Evolutionary conservation across 2,329 filamentous ascomycete genomes (phyloP).

Genomic region (Purpureocillium lavendulum): DNA sequence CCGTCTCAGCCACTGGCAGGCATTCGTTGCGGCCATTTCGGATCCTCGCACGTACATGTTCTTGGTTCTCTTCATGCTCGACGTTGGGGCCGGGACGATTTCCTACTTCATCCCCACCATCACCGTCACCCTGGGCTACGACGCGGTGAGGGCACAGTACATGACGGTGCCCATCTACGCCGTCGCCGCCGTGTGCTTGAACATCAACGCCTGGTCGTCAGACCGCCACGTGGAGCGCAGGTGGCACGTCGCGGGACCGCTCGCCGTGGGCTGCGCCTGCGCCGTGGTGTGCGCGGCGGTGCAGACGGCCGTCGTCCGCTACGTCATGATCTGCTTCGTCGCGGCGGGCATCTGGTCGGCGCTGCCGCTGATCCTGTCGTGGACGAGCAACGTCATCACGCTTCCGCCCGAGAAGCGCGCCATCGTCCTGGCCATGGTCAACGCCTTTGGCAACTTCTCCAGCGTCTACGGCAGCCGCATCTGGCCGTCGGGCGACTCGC

Average conservation of each 20-base stretch:
- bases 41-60: slow-evolving; percentile 7
- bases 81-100: slow-evolving; percentile 34
- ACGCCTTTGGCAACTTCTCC: slow-evolving; percentile 21
- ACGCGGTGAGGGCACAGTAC: slow-evolving; percentile 33
- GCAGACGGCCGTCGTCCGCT: slow-evolving; percentile 13
- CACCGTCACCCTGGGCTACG: slow-evolving; percentile 37
- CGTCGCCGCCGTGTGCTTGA: slow-evolving; percentile 8
- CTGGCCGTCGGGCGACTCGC: slow-evolving; percentile 17
- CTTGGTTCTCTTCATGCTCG: slow-evolving; percentile 5
- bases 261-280: slow-evolving; percentile 11
- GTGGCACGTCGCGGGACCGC: slow-evolving; percentile 12
- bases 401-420: slow-evolving; percentile 21
- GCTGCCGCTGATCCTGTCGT: slow-evolving; percentile 12
- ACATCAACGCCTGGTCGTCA: slow-evolving; percentile 13
- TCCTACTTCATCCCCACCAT: slow-evolving; percentile 47
- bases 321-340: slow-evolving; percentile 14
- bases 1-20: slow-evolving; percentile 3
- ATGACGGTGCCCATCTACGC: slow-evolving; percentile 27
- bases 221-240: slow-evolving; percentile 11
- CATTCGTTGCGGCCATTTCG: slow-evolving; percentile 20
- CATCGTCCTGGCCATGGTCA: slow-evolving; percentile 21
- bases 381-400: slow-evolving; percentile 17
- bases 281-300: slow-evolving; percentile 13
- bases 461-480: slow-evolving; percentile 21
- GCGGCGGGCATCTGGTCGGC: slow-evolving; percentile 5